phyloP scores from a whole-genome alignment of 1,139 yeast species.

The Pneumocystis carinii region DNA sequence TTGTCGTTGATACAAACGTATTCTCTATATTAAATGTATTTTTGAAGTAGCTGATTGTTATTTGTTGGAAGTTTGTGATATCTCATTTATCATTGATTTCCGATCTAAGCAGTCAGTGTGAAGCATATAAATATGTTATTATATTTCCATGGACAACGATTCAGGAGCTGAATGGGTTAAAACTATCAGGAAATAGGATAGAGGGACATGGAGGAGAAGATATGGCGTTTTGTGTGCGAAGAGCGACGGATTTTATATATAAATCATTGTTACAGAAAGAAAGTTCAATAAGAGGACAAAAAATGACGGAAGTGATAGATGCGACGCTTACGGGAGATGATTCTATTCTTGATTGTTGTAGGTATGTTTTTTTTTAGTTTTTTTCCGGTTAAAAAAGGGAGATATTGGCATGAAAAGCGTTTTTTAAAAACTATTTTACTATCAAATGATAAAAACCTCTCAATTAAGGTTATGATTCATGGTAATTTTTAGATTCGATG shows the following conservation, averaged over 20 bases:
- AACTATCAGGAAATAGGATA: neutral
- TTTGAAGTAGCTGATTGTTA: neutral
- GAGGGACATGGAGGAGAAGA: neutral
- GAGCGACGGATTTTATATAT: neutral
- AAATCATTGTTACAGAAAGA: neutral
- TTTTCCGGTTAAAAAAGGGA: neutral
- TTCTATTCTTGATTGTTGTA: neutral
- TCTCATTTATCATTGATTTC: neutral
- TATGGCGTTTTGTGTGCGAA: neutral
- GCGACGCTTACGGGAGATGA: neutral
- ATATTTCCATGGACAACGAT: neutral
- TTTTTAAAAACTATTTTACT: neutral
- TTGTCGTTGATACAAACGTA: neutral
- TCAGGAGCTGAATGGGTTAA: neutral
- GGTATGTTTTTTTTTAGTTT: neutral
- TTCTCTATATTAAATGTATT: neutral
- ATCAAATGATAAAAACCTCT: neutral
- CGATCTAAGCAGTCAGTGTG: neutral
- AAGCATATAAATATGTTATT: neutral
- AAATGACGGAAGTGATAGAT: neutral
- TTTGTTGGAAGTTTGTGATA: neutral
- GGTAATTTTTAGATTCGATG: neutral
- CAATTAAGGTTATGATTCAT: neutral
- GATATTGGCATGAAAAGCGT: slow-evolving; percentile 1
- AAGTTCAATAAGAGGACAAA: neutral